Conservation (phyloP, 345 rosid species). For the Ceriops zippeliana region DNA sequence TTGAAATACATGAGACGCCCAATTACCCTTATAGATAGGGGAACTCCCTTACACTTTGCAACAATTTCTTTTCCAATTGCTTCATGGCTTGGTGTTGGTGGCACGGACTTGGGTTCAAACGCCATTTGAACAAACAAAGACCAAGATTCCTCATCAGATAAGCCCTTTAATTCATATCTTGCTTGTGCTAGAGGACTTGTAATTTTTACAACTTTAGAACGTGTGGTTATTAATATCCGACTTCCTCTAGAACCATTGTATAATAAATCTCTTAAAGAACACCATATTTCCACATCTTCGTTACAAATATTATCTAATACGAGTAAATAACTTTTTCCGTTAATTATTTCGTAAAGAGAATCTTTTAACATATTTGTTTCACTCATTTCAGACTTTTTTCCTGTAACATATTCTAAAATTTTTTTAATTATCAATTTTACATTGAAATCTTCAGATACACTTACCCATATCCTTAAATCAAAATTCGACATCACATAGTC, state of each 20-base stretch:
- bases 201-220: slow-evolving; percentile 19
- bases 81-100: no score
- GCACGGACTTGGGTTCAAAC: no score
- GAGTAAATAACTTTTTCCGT: slow-evolving; percentile 14
- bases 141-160: not conserved
- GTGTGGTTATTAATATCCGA: slow-evolving; percentile 20
- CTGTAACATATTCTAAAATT: slow-evolving; percentile 12
- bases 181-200: not conserved
- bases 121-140: no score
- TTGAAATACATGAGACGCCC: slow-evolving; percentile 11
- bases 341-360: not conserved
- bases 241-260: not conserved
- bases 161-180: slow-evolving; percentile 1
- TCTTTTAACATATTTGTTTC: slow-evolving; percentile 11
- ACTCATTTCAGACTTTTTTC: not conserved
- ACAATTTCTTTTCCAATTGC: slow-evolving; percentile 14
- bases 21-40: slow-evolving; percentile 13
- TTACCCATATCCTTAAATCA: not conserved
- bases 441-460: slow-evolving; percentile 17
- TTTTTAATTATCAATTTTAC: slow-evolving; percentile 6
- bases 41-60: not conserved
- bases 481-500: slow-evolving; percentile 11
- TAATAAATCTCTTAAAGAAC: not conserved
- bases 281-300: slow-evolving; percentile 15
- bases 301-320: slow-evolving; percentile 28